Conservation (phyloP, 2,329 filamentous ascomycete genomes). For the Trichophyton mentagrophytes region DNA sequence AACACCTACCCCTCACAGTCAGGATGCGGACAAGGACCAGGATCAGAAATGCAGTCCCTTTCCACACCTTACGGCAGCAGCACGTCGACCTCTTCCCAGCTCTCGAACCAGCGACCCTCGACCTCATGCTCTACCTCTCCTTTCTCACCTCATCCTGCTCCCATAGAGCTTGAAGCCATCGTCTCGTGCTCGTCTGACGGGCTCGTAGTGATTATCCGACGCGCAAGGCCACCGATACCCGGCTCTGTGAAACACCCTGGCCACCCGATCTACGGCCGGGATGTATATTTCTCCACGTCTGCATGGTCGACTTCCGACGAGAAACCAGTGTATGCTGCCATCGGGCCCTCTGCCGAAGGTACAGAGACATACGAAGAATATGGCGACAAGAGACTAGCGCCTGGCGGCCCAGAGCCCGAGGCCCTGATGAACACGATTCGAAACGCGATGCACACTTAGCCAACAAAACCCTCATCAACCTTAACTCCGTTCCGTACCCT, state of each 20-base stretch:
- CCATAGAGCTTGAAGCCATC: slow-evolving; percentile 71
- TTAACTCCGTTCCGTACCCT: no score
- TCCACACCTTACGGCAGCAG: neutral
- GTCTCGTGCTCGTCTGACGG: slow-evolving; percentile 84
- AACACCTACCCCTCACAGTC: neutral
- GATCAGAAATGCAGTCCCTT: neutral
- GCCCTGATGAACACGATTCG: slow-evolving; percentile 67
- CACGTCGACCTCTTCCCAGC: neutral
- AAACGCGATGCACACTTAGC: slow-evolving; percentile 36
- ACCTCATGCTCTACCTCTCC: neutral
- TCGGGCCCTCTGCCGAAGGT: slow-evolving; percentile 17
- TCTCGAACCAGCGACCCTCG: neutral
- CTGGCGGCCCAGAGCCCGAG: slow-evolving; percentile 40
- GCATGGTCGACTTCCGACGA: slow-evolving; percentile 38
- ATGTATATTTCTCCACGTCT: slow-evolving; percentile 64
- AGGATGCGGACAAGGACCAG: neutral
- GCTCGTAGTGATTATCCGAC: slow-evolving; percentile 65
- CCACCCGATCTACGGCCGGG: slow-evolving; percentile 41
- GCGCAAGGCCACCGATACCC: slow-evolving; percentile 57
- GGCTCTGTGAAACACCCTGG: slow-evolving; percentile 28
- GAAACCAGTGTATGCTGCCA: neutral
- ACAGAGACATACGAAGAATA: neutral
- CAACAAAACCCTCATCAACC: neutral
- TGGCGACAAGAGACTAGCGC: neutral
- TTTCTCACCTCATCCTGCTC: neutral